Percentiles rank a stretch among this genome's conserved stretches.
phyloP scores from a whole-genome alignment of 2,329 filamentous ascomycete genomes.

The Botryotinia globosa region DNA sequence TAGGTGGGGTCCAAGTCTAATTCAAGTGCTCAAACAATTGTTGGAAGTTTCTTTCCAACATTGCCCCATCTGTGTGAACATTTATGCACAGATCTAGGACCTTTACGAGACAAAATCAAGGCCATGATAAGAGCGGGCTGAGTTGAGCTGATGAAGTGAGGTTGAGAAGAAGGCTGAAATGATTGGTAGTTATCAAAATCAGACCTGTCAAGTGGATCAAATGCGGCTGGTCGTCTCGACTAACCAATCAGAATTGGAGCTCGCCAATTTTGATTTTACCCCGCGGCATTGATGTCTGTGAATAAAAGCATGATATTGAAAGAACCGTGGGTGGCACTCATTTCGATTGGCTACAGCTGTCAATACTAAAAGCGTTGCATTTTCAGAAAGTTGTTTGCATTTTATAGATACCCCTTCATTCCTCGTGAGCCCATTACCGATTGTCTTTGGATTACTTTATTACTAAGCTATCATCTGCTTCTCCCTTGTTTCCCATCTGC shows the following conservation, averaged over 20 bases:
- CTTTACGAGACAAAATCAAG: neutral
- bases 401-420: neutral
- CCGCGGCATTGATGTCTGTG: neutral
- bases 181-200: neutral
- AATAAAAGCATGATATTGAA: neutral
- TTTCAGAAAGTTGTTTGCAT: neutral
- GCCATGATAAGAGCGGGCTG: neutral
- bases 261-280: neutral
- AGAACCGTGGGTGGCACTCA: neutral
- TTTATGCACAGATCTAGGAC: neutral
- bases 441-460: neutral
- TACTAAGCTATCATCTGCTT: neutral
- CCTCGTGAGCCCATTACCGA: neutral
- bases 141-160: constrained; percentile 5
- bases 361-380: neutral
- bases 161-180: neutral
- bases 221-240: constrained; percentile 5
- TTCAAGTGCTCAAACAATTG: neutral
- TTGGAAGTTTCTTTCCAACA: neutral
- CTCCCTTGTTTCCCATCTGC: neutral
- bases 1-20: neutral
- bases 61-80: neutral
- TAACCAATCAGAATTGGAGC: neutral
- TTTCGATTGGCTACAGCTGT: neutral
- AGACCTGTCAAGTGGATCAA: neutral